Evolutionary conservation across 1,284 basidiomycete genomes (phyloP).

Genomic region (Ustilago xerochloae): DNA sequence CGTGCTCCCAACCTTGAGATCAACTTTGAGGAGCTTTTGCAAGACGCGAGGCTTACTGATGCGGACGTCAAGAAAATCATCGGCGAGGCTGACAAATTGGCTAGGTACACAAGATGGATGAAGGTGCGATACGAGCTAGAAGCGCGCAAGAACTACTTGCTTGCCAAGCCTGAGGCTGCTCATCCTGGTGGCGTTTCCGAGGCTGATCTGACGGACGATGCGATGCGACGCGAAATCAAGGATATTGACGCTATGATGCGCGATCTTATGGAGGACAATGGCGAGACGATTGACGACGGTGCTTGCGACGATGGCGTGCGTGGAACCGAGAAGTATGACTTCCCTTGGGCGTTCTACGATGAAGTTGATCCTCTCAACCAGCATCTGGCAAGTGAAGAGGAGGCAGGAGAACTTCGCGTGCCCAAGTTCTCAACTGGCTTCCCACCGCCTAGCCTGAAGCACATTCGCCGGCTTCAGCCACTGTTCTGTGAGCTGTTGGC

Average conservation of each 20-base stretch:
- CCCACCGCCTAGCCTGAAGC: conserved; percentile 45
- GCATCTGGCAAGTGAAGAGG: conserved; percentile 30
- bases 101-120: conserved; percentile 56
- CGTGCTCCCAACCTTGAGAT: conserved; percentile 61
- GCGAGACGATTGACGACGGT: conserved; percentile 57
- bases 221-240: conserved; percentile 48
- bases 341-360: conserved; percentile 64
- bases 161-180: conserved; percentile 51
- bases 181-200: conserved; percentile 48
- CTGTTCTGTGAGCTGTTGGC: conserved; percentile 59
- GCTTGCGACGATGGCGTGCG: conserved; percentile 53
- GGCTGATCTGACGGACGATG: conserved; percentile 32
- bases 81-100: conserved; percentile 54
- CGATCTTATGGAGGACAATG: conserved; percentile 53
- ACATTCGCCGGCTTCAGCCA: conserved; percentile 55
- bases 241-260: conserved; percentile 58
- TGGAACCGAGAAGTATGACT: conserved; percentile 57
- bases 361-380: conserved; percentile 57
- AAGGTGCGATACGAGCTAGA: conserved; percentile 67
- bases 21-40: conserved; percentile 64
- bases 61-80: conserved; percentile 60
- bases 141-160: conserved; percentile 59
- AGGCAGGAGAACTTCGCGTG: conserved; percentile 26
- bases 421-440: conserved; percentile 11
- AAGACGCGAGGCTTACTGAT: conserved; percentile 59